Conservation (phyloP, 306 rosid genomes). For the peach (Prunus persica) region DNA sequence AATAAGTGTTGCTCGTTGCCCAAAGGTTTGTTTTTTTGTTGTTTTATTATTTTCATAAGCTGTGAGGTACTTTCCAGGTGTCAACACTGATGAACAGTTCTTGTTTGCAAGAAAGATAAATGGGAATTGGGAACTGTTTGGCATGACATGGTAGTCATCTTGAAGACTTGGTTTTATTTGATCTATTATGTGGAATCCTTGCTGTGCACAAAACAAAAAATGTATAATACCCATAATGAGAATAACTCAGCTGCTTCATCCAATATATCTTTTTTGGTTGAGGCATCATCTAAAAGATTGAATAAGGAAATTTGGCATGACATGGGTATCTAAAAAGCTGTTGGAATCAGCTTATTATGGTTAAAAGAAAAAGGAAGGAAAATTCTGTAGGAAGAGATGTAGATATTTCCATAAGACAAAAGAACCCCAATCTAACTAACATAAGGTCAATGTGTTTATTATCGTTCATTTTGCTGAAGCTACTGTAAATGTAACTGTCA, state of each 20-base stretch:
- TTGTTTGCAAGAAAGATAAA: neutral
- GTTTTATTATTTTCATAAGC: neutral
- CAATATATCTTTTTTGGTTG: too few relatives aligned
- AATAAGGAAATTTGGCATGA: neutral
- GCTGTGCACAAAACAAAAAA: neutral
- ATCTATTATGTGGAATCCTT: neutral
- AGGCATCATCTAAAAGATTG: neutral
- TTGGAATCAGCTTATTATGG: neutral
- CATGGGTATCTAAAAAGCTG: neutral
- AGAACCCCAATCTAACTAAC: neutral
- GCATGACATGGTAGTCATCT: neutral
- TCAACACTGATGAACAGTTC: neutral
- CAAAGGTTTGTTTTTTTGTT: constrained; percentile 52
- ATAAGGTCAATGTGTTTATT: neutral
- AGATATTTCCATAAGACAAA: neutral
- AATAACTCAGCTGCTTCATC: neutral
- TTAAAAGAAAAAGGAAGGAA: neutral
- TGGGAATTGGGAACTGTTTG: neutral
- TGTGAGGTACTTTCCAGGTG: neutral
- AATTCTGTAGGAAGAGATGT: constrained; percentile 9
- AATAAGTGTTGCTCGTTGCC: constrained; percentile 78
- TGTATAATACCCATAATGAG: neutral
- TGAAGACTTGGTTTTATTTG: neutral
- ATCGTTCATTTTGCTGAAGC: neutral
- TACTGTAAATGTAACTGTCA: neutral